Evolutionary conservation across 805 yeast genomes (phyloP).

Genomic region (Metschnikowia gelsemii): DNA sequence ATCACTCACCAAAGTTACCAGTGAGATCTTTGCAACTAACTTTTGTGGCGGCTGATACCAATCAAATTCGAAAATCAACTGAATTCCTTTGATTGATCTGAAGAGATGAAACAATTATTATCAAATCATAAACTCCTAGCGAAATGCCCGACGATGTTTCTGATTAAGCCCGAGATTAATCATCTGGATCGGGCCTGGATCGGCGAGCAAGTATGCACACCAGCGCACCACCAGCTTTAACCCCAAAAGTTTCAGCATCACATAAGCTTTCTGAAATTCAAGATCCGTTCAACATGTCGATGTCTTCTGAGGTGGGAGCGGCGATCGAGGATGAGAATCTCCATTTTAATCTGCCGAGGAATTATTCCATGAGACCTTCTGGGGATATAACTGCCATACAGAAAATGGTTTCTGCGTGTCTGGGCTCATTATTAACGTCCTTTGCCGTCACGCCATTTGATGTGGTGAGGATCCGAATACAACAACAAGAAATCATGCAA

Average conservation of each 20-base stretch:
- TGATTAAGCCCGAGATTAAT: neutral
- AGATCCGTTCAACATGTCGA: constrained; percentile 27
- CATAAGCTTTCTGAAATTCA: neutral
- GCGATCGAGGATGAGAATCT: constrained; percentile 36
- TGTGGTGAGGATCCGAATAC: constrained; percentile 72
- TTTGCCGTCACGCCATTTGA: constrained; percentile 78
- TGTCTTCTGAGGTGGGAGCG: constrained; percentile 42
- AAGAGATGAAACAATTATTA: too few relatives aligned
- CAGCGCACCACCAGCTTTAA: constrained; percentile 7
- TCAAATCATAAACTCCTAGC: too few relatives aligned
- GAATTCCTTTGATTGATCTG: too few relatives aligned
- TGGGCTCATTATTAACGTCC: constrained; percentile 73
- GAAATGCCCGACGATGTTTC: too few relatives aligned
- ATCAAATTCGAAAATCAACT: too few relatives aligned
- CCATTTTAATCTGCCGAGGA: constrained; percentile 11
- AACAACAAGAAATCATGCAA: constrained; percentile 66
- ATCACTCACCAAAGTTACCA: too few relatives aligned
- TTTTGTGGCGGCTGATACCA: too few relatives aligned
- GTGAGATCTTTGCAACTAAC: too few relatives aligned
- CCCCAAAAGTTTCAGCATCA: neutral
- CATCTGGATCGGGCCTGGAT: neutral
- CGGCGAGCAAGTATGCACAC: constrained; percentile 12
- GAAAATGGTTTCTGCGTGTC: constrained; percentile 75
- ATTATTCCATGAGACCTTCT: constrained; percentile 1
- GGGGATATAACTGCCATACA: constrained; percentile 50